Evolutionary conservation across 1,284 basidiomycete genomes (phyloP).

Genomic region (Papiliotrema fonsecae): DNA sequence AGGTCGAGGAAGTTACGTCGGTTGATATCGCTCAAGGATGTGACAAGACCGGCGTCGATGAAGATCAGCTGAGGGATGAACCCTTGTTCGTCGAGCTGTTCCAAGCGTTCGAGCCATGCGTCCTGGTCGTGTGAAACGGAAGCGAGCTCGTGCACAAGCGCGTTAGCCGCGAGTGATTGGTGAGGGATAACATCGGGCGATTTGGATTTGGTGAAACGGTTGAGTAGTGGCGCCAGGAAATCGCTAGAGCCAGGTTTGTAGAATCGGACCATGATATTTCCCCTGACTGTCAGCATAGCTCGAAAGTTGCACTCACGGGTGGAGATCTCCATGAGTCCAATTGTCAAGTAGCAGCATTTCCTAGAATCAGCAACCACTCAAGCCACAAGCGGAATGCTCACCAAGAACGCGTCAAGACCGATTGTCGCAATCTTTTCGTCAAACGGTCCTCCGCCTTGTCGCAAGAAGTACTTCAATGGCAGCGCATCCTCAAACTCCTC

Average conservation of each 20-base stretch:
- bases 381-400: slow-evolving; percentile 48
- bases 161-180: slow-evolving; percentile 31
- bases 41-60: slow-evolving; percentile 93
- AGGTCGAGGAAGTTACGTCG: slow-evolving; percentile 92
- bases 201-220: slow-evolving; percentile 24
- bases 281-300: slow-evolving; percentile 55
- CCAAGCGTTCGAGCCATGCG: slow-evolving; percentile 69
- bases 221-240: slow-evolving; percentile 49
- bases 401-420: slow-evolving; percentile 91
- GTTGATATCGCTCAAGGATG: slow-evolving; percentile 73
- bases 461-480: slow-evolving; percentile 82
- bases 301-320: slow-evolving; percentile 36
- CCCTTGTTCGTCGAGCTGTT: slow-evolving; percentile 61
- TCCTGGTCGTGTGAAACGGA: slow-evolving; percentile 56
- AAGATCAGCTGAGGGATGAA: slow-evolving; percentile 94
- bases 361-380: slow-evolving; percentile 47
- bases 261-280: slow-evolving; percentile 98
- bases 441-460: slow-evolving; percentile 84
- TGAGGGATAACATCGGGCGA: slow-evolving; percentile 15
- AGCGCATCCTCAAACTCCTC: slow-evolving; percentile 93
- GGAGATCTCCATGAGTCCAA: slow-evolving; percentile 90
- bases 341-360: slow-evolving; percentile 98
- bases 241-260: slow-evolving; percentile 67
- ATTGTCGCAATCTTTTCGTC: slow-evolving; percentile 86
- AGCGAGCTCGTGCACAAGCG: slow-evolving; percentile 65